phyloP scores from a whole-genome alignment of 108 stramenopile genomes.

The Phaeodactylum tricornutum region DNA sequence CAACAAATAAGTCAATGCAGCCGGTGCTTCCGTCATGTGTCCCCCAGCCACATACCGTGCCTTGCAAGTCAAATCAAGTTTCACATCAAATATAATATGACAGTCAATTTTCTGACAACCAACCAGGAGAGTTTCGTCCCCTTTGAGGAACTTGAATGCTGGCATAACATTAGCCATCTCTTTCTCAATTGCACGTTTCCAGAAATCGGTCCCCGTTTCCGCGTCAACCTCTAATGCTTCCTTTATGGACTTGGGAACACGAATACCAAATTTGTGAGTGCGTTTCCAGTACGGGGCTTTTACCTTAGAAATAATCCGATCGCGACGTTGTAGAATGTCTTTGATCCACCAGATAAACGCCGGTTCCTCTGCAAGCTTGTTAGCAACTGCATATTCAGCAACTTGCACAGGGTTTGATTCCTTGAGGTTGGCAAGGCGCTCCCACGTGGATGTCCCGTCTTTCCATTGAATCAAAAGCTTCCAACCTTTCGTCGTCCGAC shows the following conservation, averaged over 20 bases:
- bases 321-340: slow-evolving; percentile 9
- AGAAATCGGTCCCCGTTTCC: slow-evolving; percentile 10
- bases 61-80: slow-evolving; percentile 15
- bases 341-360: slow-evolving; percentile 40
- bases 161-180: slow-evolving; percentile 14
- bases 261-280: slow-evolving; percentile 39
- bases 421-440: slow-evolving; percentile 11
- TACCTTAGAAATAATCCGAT: slow-evolving; percentile 11
- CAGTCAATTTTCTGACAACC: slow-evolving; percentile 7
- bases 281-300: slow-evolving; percentile 4
- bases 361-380: slow-evolving; percentile 9
- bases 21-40: not conserved
- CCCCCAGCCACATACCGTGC: slow-evolving; percentile 5
- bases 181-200: slow-evolving; percentile 14
- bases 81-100: slow-evolving; percentile 28
- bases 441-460: slow-evolving; percentile 18
- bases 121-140: not conserved
- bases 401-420: slow-evolving; percentile 13
- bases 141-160: not conserved
- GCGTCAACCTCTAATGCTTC: slow-evolving; percentile 21
- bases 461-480: slow-evolving; percentile 26
- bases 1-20: not conserved
- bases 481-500: slow-evolving; percentile 45
- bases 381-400: slow-evolving; percentile 14
- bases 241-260: slow-evolving; percentile 25